Evolutionary conservation across 2,329 filamentous ascomycete genomes (phyloP).

Genomic region (Exophiala spinifera): DNA sequence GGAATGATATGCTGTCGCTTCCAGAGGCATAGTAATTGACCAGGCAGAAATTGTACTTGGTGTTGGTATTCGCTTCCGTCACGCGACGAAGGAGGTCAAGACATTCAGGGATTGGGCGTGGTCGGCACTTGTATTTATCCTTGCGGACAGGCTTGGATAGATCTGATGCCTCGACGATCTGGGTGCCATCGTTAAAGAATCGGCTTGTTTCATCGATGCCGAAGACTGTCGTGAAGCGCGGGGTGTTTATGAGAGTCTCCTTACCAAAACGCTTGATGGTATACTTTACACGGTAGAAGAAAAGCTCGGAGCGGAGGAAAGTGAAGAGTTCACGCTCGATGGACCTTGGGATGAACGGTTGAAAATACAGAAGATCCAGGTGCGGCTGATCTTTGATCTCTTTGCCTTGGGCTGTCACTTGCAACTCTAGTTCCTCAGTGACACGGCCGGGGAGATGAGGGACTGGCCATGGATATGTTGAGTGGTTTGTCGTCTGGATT

Average conservation of each 20-base stretch:
- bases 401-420: constrained; percentile 50
- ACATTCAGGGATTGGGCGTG: constrained; percentile 69
- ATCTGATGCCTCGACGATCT: constrained; percentile 18
- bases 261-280: constrained; percentile 64
- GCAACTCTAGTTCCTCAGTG: constrained; percentile 37
- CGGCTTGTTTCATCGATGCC: constrained; percentile 61
- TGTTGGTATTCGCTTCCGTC: constrained; percentile 64
- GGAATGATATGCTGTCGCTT: constrained; percentile 72
- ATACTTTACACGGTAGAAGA: constrained; percentile 74
- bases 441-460: constrained; percentile 47
- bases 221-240: constrained; percentile 61
- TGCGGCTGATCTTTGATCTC: constrained; percentile 65
- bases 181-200: constrained; percentile 42
- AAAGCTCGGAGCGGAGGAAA: constrained; percentile 67
- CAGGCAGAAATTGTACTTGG: constrained; percentile 72
- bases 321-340: constrained; percentile 61
- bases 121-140: constrained; percentile 58
- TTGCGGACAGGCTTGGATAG: constrained; percentile 38
- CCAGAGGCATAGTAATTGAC: constrained; percentile 83
- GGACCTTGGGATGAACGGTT: constrained; percentile 64
- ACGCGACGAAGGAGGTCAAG: constrained; percentile 61
- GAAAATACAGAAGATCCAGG: constrained; percentile 71
- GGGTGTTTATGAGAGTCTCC: constrained; percentile 61
- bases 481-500: constrained; percentile 40
- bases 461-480: constrained; percentile 54